Percentiles rank a stretch among this genome's conserved stretches.
Conservation (phyloP, 495 filamentous ascomycete species). For the Aspergillus diversus region DNA sequence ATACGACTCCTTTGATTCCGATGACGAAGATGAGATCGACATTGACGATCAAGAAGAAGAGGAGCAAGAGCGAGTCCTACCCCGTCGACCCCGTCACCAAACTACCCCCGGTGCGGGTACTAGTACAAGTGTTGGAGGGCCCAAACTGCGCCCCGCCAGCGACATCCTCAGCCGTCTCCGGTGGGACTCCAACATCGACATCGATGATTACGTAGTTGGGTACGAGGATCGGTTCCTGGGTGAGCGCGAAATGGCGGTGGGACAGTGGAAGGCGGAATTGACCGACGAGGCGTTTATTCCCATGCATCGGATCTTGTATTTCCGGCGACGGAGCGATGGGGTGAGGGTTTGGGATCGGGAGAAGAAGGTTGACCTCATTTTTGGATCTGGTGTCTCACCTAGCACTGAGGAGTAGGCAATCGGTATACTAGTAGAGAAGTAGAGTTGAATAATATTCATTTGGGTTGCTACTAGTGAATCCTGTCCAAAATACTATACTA, state of each 20-base stretch:
- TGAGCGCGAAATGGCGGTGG: background rate
- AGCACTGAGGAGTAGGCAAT: too few species aligned
- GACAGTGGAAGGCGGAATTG: conserved; percentile 2
- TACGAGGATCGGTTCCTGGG: conserved; percentile 3
- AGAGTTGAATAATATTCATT: too few species aligned
- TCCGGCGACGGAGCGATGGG: conserved; percentile 1
- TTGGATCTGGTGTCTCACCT: background rate
- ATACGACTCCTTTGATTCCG: background rate
- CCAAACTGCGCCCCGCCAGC: background rate
- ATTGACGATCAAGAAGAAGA: conserved; percentile 1
- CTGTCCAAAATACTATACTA: too few species aligned
- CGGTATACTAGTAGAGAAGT: too few species aligned
- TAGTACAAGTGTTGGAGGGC: background rate
- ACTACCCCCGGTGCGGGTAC: background rate
- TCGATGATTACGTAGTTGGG: background rate
- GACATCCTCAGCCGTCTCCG: background rate
- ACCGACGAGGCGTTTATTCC: conserved; percentile 5
- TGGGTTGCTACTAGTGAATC: too few species aligned
- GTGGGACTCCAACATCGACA: background rate
- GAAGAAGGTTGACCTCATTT: background rate
- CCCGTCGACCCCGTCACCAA: too few species aligned
- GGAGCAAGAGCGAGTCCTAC: background rate
- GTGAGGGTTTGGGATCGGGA: conserved; percentile 9
- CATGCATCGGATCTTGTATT: conserved; percentile 8
- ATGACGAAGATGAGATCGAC: background rate